Base-by-base conservation (phyloP, 2,329 filamentous ascomycete species). In the Fusarium neocosmosporiellum region DNA sequence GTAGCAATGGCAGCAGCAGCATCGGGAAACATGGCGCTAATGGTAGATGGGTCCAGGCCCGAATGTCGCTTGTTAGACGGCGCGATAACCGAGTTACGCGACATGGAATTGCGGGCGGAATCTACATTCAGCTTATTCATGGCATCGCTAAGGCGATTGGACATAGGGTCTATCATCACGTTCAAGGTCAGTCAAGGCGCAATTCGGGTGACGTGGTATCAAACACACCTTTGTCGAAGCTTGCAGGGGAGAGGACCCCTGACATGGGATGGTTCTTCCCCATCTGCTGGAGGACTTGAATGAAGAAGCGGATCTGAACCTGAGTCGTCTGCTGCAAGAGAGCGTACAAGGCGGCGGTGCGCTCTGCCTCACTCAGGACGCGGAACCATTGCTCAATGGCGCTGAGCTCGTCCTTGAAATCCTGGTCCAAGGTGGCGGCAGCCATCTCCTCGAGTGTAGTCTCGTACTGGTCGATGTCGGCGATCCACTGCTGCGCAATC, bases 311-410 rank as follows among this genome's bases (percentile, higher is more conserved):
- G 80, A 98, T 98, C 85, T 99, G 96, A 70, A 99, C 96, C 84
- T 98, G 96, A 6, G 96, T 99, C 7, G 96, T 98, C 87, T 99
- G 96, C 86, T 99, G 96, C 68, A 99, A 88, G 77, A 99, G 87
- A 70, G 96, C 96, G 82, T 99, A 99, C 66, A 98, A 86, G 57
- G 96, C 96, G 70, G 96, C 96, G 22, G 96, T 99, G 71, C 96
- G 90, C 84, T 99, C 96, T 31, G 96, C 95, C 84, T 98, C 96
- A 80, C 96, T 98, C 73, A 99, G 87, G 62, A 99, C 96, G 71
- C 95, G 93, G 84, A 99, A 99, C 96, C 96, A 99, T 86, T 99
- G 96, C 85, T 99, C 96, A 80, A 99, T 99, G 76, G 96, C 96
- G 81, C 95, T 98, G 69, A 99, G 89, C 84, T 99, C 96, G 83